Evolutionary conservation across 2,329 filamentous ascomycete genomes (phyloP).

Genomic region (Whalleya microplaca): DNA sequence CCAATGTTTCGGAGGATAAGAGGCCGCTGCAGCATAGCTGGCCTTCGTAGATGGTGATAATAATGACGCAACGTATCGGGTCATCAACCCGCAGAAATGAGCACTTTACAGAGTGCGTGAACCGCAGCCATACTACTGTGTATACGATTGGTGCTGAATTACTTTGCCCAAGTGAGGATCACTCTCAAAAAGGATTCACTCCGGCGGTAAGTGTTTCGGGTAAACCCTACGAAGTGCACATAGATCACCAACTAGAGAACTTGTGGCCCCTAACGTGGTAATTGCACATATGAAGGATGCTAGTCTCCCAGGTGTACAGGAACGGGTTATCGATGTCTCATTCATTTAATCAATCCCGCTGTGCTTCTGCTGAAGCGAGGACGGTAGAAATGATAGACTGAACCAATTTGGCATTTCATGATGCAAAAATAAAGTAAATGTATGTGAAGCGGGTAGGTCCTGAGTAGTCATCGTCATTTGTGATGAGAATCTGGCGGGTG

Average conservation of each 20-base stretch:
- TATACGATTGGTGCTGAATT: constrained; percentile 6
- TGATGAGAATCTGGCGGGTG: no score
- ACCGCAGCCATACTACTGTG: not conserved
- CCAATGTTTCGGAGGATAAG: constrained; percentile 27
- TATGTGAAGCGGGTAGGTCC: no score
- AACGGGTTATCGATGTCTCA: not conserved
- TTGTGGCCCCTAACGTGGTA: not conserved
- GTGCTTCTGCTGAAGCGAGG: no score
- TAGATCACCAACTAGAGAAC: not conserved
- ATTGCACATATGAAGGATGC: constrained; percentile 3
- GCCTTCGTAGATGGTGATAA: constrained; percentile 17
- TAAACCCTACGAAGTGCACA: not conserved
- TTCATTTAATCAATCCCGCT: not conserved
- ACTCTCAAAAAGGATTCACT: constrained; percentile 5
- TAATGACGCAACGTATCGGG: constrained; percentile 31
- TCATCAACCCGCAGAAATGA: not conserved
- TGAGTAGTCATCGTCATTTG: no score
- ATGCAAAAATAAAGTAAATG: no score
- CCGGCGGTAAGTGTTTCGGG: constrained; percentile 8
- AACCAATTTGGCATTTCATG: no score
- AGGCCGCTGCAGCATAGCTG: constrained; percentile 24
- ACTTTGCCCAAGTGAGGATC: constrained; percentile 15
- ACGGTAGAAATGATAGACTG: no score
- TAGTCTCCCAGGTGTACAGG: not conserved
- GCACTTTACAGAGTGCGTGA: not conserved